Conservation (phyloP, 139 green algal species). For the Coccomyxa sp. region DNA sequence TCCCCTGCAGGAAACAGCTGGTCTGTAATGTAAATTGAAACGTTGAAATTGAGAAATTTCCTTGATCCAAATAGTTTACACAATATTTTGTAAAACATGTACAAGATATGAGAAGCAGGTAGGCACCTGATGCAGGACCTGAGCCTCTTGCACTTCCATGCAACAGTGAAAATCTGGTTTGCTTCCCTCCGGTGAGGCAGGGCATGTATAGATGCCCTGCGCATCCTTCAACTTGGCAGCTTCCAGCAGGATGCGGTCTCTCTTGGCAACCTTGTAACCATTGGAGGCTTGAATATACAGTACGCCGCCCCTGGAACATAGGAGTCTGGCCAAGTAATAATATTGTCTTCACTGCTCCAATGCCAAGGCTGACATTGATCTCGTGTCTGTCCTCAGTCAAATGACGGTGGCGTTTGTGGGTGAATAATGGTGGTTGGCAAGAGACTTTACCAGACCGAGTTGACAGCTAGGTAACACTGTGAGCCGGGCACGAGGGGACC, state of each 20-base stretch:
- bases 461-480: slow-evolving; percentile 32
- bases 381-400: no score
- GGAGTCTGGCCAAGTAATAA: no score
- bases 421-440: background rate
- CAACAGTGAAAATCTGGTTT: slow-evolving; percentile 36
- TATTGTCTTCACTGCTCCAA: background rate
- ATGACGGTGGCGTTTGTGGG: background rate
- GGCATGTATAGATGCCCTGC: slow-evolving; percentile 47
- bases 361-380: no score
- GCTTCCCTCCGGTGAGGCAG: background rate
- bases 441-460: slow-evolving; percentile 13
- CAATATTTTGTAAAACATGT: background rate
- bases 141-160: slow-evolving; percentile 40
- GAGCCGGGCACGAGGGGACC: slow-evolving; percentile 17
- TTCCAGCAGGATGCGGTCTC: slow-evolving; percentile 35
- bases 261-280: slow-evolving; percentile 35
- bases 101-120: background rate
- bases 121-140: slow-evolving; percentile 3
- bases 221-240: slow-evolving; percentile 25
- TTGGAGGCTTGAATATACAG: slow-evolving; percentile 37
- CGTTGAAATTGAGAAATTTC: no score
- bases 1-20: background rate
- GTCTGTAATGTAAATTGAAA: no score
- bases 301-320: slow-evolving; percentile 12
- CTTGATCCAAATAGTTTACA: no score